phyloP scores from a whole-genome alignment of 2,329 filamentous ascomycete genomes.

The Colletotrichum spinosum region DNA sequence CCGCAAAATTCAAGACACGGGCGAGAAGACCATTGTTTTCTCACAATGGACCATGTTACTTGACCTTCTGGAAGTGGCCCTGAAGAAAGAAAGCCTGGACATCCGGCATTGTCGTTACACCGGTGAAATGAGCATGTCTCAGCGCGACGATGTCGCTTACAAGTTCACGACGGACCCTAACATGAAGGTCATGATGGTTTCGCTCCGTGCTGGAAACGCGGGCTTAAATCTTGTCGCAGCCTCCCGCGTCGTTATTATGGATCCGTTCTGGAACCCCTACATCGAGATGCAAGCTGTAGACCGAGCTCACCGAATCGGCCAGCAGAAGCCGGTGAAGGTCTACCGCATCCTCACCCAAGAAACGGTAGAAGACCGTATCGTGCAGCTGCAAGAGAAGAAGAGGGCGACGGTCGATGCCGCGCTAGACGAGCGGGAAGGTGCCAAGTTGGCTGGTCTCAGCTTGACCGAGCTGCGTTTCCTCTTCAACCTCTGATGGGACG shows the following conservation, averaged over 20 bases:
- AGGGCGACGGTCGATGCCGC: slow-evolving; percentile 81
- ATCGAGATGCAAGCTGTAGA: slow-evolving; percentile 94
- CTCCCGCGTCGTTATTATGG: slow-evolving; percentile 88
- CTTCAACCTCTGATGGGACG: slow-evolving; percentile 55
- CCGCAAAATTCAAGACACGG: slow-evolving; percentile 56
- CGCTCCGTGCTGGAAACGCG: slow-evolving; percentile 83
- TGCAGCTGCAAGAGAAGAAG: slow-evolving; percentile 83
- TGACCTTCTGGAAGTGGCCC: slow-evolving; percentile 80
- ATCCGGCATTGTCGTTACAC: slow-evolving; percentile 78
- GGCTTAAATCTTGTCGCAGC: slow-evolving; percentile 88
- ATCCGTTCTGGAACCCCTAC: slow-evolving; percentile 95
- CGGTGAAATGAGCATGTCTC: slow-evolving; percentile 75
- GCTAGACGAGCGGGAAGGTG: slow-evolving; percentile 79
- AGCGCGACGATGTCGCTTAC: slow-evolving; percentile 75
- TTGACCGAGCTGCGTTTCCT: slow-evolving; percentile 76
- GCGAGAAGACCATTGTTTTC: slow-evolving; percentile 85
- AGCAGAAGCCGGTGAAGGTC: slow-evolving; percentile 78
- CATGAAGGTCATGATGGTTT: slow-evolving; percentile 79
- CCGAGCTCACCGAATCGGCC: slow-evolving; percentile 88
- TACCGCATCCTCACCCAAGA: slow-evolving; percentile 81
- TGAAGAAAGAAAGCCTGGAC: slow-evolving; percentile 62
- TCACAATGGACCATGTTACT: slow-evolving; percentile 84
- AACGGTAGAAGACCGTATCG: slow-evolving; percentile 90
- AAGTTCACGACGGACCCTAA: slow-evolving; percentile 71
- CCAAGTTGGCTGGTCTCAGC: slow-evolving; percentile 74